phyloP scores from a whole-genome alignment of 2,329 filamentous ascomycete genomes.

The Trichoderma polysporum region DNA sequence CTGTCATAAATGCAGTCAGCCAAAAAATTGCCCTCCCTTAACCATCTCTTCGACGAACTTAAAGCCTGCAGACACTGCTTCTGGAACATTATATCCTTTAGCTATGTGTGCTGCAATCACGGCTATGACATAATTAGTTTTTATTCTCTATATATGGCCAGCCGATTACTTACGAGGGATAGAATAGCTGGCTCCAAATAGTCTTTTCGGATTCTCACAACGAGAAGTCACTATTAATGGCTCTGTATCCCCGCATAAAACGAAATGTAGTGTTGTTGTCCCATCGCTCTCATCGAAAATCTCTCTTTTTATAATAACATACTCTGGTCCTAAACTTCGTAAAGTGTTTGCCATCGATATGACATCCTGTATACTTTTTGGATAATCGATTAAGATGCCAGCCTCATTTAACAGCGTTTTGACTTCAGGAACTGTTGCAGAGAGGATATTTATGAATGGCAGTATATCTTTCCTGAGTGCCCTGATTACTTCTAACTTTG shows the following conservation, averaged over 20 bases:
- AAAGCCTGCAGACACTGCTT: slow-evolving; percentile 14
- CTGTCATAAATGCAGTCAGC: background rate
- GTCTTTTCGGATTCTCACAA: slow-evolving; percentile 9
- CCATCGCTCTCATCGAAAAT: slow-evolving; percentile 4
- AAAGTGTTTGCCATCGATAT: slow-evolving; percentile 4
- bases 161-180: slow-evolving; percentile 9
- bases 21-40: slow-evolving; percentile 7
- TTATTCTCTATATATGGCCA: background rate
- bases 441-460: slow-evolving; percentile 9
- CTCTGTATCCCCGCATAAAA: slow-evolving; percentile 15
- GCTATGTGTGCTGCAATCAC: slow-evolving; percentile 8
- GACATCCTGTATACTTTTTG: slow-evolving; percentile 8
- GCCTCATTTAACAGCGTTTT: slow-evolving; percentile 7
- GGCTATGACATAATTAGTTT: background rate
- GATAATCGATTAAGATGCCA: slow-evolving; percentile 5
- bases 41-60: slow-evolving; percentile 12
- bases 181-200: slow-evolving; percentile 16
- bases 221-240: background rate
- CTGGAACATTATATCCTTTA: background rate
- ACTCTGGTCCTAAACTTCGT: slow-evolving; percentile 7
- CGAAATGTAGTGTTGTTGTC: slow-evolving; percentile 14
- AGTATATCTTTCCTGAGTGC: slow-evolving; percentile 14
- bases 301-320: slow-evolving; percentile 18
- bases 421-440: slow-evolving; percentile 14
- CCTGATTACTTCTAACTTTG: background rate